Evolutionary conservation across 495 filamentous ascomycete genomes (phyloP), one percentile per base, ranked within the genome.

Genomic region (Aspergillus ellipticus): DNA sequence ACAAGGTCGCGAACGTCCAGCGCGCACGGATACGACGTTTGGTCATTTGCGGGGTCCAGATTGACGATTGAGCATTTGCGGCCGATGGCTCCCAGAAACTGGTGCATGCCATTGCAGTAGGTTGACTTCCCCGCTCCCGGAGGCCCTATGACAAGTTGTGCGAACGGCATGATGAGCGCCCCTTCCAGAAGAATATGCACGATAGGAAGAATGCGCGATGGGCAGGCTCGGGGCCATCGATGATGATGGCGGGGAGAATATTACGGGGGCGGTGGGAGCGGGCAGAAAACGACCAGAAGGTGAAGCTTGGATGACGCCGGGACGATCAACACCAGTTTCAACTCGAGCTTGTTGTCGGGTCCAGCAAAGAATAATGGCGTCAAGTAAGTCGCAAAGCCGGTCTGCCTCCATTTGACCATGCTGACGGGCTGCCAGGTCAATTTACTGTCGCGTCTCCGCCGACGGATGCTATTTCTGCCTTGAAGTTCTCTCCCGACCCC

Each of bases 41-140:
- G 65, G 65, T 98, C 94, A 77, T 98, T 98, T 43, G 94, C 94
- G 31, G 94, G 94, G 74, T 98, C 94, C 57, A 98, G 86, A 72
- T 98, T 98, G 54, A 96, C 89, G 39, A 96, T 82, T 11, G 91
- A 94, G 76, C 90, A 96, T 74, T 94, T 92, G 37, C 94, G 87
- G 39, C 90, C 90, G 65, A 98, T 96, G 48, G 94, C 92, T 53
- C 84, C 83, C 78, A 97, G 86, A 79, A 97, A 97, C 75, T 98
- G 94, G 62, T 96, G 89, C 89, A 98, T 96, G 60, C 94, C 94
- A 82, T 96, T 88, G 79, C 92, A 96, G 71, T 95, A 96, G 6
- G 94, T 98, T 43, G 92, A 96, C 74, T 98, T 98, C 16, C 94
- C 94, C 21, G 92, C 83, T 57, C 94, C 94, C 7, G 94, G 93